Percentiles rank a stretch among this genome's conserved stretches.
Conservation (phyloP, 148 eudicot species). For the Mesembryanthemum crystallinum region DNA sequence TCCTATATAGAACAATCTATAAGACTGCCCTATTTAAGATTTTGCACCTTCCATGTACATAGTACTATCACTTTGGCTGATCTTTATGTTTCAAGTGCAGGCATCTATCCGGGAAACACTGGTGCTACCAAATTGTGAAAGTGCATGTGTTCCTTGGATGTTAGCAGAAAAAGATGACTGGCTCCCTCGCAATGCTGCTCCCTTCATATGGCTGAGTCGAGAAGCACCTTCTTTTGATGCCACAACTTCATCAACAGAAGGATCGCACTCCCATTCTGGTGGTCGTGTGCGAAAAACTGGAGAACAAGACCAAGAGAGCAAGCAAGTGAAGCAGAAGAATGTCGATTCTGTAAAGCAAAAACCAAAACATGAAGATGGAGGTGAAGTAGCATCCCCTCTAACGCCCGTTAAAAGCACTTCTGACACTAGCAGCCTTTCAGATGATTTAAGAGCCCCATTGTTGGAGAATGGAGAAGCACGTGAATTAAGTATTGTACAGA, state of each 20-base stretch:
- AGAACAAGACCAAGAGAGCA: conserved; percentile 28
- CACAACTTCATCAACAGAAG: conserved; percentile 30
- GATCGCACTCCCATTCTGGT: conserved; percentile 26
- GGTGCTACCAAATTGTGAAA: conserved; percentile 83
- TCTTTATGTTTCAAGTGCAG: conserved; percentile 39
- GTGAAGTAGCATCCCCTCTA: conserved; percentile 20
- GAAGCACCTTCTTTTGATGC: conserved; percentile 38
- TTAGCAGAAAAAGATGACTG: conserved; percentile 93
- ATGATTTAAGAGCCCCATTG: conserved; percentile 36
- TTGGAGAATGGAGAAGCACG: conserved; percentile 32
- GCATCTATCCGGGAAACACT: conserved; percentile 70
- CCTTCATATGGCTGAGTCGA: conserved; percentile 61
- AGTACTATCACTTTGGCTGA: not conserved
- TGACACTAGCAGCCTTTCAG: conserved; percentile 19
- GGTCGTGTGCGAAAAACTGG: conserved; percentile 28
- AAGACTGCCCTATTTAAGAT: too few species aligned
- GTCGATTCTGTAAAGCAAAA: conserved; percentile 22
- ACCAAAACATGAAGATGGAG: conserved; percentile 21
- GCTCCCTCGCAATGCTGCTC: conserved; percentile 68
- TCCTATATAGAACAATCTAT: too few species aligned
- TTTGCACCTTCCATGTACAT: not conserved
- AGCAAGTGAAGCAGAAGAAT: conserved; percentile 35
- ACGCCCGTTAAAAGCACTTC: conserved; percentile 26
- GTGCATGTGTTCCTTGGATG: conserved; percentile 71
- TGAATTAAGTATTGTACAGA: conserved; percentile 5